Percentiles rank a stretch among this genome's conserved stretches.
Evolutionary conservation across 768 basidiomycete genomes (phyloP).

Genomic region (Lentinula boryana): DNA sequence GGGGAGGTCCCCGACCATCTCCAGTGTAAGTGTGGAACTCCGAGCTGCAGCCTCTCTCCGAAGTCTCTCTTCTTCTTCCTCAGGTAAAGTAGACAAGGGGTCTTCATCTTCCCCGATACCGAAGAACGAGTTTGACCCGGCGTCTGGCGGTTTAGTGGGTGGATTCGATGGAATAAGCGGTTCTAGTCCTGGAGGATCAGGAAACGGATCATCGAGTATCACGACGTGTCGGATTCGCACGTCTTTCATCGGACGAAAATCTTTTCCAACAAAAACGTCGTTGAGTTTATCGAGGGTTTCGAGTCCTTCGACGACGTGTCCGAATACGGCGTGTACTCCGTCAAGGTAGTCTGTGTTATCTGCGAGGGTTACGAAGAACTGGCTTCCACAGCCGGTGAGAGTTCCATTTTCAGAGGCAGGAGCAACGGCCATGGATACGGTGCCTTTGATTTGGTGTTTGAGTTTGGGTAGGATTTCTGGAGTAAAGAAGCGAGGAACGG

Average conservation of each 20-base stretch:
- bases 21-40: conserved; percentile 91
- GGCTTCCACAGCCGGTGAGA: conserved; percentile 81
- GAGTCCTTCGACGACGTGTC: conserved; percentile 89
- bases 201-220: conserved; percentile 93
- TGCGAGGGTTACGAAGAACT: conserved; percentile 93
- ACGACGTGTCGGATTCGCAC: conserved; percentile 94
- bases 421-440: conserved; percentile 96
- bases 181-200: conserved; percentile 62
- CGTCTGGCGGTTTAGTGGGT: conserved; percentile 79
- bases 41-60: conserved; percentile 85
- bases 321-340: conserved; percentile 89
- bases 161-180: conserved; percentile 67
- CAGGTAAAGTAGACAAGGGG: conserved; percentile 66
- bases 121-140: conserved; percentile 47
- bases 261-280: conserved; percentile 84
- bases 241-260: conserved; percentile 90
- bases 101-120: conserved; percentile 91
- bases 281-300: conserved; percentile 92
- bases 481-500: conserved; percentile 73
- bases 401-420: conserved; percentile 59
- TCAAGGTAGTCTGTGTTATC: conserved; percentile 94
- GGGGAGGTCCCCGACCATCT: conserved; percentile 99
- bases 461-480: conserved; percentile 77
- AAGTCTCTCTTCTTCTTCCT: conserved; percentile 77
- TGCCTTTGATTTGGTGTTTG: conserved; percentile 82